Conservation (phyloP, 2,329 filamentous ascomycete species). For the Alternaria panax region DNA sequence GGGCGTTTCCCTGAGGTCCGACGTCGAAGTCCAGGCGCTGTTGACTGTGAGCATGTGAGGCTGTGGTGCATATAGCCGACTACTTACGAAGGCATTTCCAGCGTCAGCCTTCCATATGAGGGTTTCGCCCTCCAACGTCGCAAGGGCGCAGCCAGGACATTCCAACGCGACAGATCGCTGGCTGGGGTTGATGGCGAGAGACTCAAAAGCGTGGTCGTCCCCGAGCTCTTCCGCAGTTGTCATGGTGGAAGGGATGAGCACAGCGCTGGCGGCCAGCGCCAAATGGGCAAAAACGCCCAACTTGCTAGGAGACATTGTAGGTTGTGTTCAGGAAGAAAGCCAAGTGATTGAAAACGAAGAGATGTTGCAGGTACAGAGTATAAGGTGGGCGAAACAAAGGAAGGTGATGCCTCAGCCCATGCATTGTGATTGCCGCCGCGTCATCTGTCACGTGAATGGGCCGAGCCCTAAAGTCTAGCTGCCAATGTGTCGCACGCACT, state of each 20-base stretch:
- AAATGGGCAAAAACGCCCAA: conserved; percentile 45
- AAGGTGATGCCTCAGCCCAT: conserved; percentile 20
- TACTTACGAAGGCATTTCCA: conserved; percentile 48
- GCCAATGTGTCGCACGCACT: conserved; percentile 14
- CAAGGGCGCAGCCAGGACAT: conserved; percentile 45
- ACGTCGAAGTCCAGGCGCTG: conserved; percentile 50
- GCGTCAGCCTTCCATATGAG: conserved; percentile 40
- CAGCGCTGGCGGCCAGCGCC: conserved; percentile 48
- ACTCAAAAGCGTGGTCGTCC: conserved; percentile 41
- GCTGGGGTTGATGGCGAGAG: conserved; percentile 42
- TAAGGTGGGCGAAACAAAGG: conserved; percentile 20
- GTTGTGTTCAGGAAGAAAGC: conserved; percentile 22
- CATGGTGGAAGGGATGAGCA: conserved; percentile 46
- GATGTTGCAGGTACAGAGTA: conserved; percentile 20
- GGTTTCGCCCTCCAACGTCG: conserved; percentile 28
- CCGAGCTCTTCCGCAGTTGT: conserved; percentile 34
- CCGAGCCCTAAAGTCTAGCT: conserved; percentile 7
- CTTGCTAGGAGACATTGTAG: conserved; percentile 41
- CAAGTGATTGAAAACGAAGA: conserved; percentile 16
- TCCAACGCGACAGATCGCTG: conserved; percentile 44
- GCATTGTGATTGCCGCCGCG: conserved; percentile 15
- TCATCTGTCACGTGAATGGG: conserved; percentile 21
- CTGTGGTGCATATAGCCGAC: background rate
- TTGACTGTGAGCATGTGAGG: conserved; percentile 25
- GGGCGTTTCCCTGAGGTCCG: conserved; percentile 38